Evolutionary conservation across 2,329 filamentous ascomycete species (phyloP), one percentile per base, ranked within the genome.

Genomic region (Stagonosporopsis cucurbitacearum): DNA sequence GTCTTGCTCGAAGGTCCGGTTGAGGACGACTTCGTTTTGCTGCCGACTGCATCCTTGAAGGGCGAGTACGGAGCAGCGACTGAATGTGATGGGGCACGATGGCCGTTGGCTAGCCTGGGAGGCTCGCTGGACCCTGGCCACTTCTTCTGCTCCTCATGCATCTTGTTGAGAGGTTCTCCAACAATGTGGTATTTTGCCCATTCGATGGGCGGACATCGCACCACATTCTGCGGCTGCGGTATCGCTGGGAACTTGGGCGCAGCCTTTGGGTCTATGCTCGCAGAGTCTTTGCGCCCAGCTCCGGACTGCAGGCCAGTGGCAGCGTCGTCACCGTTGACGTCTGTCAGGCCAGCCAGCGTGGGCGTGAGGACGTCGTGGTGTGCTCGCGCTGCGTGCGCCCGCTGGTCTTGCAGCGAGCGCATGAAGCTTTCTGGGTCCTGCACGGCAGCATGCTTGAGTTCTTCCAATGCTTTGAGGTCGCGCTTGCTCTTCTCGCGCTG

Each of bases 111-210:
- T 30, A 67, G 64, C 39, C 66, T 66, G 20, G 70, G 68, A 41
- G 73, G 70, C 78, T 76, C 79, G 9, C 77, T 75, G 7, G 75
- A 56, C 17, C 64, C 67, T 19, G 72, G 72, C 64, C 70, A 74
- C 44, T 80, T 77, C 48, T 87, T 78, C 77, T 97, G 92, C 69
- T 96, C 90, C 46, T 86, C 84, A 73, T 97, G 93, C 60, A 97
- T 80, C 72, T 87, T 90, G 75, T 97, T 92, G 32, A 97, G 81
- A 1, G 91, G 86, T 57, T 91, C 88, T 44, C 92, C 93, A 3
- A 95, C 87, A n/a, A 97, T 83, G 65, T 91, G 91, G 75, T 98
- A 98, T 71, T 96, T 93, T 12, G 88, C 86, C 94, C 94, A 98
- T 79, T 97, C 96, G 69, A 98, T 88, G 8, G 91, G 89, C 8